Evolutionary conservation across 2,329 filamentous ascomycete species (phyloP).

Genomic region (Teratosphaeria viscida): DNA sequence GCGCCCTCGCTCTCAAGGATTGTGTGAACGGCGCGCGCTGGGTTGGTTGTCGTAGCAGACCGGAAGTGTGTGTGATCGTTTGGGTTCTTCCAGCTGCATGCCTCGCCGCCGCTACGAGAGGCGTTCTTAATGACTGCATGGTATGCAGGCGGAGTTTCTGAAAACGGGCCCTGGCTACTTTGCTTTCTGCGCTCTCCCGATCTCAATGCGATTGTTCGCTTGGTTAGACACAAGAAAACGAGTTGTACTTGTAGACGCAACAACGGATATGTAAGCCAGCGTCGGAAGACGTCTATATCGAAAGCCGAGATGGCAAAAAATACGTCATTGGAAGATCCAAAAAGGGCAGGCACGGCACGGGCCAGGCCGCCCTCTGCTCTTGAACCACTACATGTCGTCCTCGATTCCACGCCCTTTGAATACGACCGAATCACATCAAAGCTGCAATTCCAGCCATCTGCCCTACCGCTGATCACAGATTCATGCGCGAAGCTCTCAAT

Average conservation of each 20-base stretch:
- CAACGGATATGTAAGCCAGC: not conserved
- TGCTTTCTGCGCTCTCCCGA: not conserved
- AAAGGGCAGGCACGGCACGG: not conserved
- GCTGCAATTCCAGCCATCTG: no score
- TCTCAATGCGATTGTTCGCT: not conserved
- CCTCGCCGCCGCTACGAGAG: constrained; percentile 1
- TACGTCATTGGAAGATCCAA: not conserved
- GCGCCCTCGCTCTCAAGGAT: constrained; percentile 1
- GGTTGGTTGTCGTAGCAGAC: not conserved
- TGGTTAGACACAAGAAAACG: not conserved
- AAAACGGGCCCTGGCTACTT: not conserved
- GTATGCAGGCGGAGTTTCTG: not conserved
- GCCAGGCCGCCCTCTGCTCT: not conserved
- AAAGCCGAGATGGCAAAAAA: not conserved
- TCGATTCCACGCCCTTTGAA: no score
- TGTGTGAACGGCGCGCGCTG: constrained; percentile 5
- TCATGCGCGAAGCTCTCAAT: no score
- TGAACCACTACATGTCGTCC: no score
- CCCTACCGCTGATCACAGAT: no score
- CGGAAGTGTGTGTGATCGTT: not conserved
- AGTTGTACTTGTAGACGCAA: no score
- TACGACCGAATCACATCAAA: no score
- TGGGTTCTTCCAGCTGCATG: constrained; percentile 1
- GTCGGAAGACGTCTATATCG: not conserved
- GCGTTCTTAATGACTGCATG: constrained; percentile 4